Conservation (phyloP, 2,329 filamentous ascomycete species). For the Arthroderma uncinatum region DNA sequence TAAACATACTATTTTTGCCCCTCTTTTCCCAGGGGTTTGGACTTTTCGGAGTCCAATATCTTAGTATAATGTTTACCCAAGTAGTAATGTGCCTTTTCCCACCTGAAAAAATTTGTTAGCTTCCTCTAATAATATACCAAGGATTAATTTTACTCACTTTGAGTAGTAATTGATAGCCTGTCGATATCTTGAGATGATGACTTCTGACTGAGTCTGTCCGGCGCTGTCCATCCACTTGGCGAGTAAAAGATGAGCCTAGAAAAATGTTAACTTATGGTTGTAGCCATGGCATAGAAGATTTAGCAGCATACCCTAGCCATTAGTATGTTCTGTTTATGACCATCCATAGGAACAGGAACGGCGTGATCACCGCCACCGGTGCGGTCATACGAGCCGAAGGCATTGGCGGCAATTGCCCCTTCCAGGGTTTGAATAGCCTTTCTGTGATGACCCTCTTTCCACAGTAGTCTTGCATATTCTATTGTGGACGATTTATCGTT, state of each 20-base stretch:
- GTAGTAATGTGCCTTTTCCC: conserved; percentile 98
- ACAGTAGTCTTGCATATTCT: conserved; percentile 83
- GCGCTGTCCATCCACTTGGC: conserved; percentile 95
- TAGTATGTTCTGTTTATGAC: conserved; percentile 39
- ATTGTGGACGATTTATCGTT: conserved; percentile 82
- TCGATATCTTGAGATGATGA: conserved; percentile 71
- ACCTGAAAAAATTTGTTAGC: conserved; percentile 38
- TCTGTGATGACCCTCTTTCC: conserved; percentile 84
- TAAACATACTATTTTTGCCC: conserved; percentile 50
- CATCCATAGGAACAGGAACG: conserved; percentile 29
- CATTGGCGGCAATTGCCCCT: conserved; percentile 69
- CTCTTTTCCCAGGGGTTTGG: conserved; percentile 64
- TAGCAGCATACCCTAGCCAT: conserved; percentile 31
- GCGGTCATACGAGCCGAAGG: conserved; percentile 49
- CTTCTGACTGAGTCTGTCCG: conserved; percentile 79
- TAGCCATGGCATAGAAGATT: not conserved
- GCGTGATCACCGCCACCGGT: conserved; percentile 23
- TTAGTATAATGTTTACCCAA: conserved; percentile 96
- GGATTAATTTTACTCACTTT: conserved; percentile 17
- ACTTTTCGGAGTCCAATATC: conserved; percentile 77
- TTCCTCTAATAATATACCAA: not conserved
- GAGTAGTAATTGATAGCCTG: conserved; percentile 47
- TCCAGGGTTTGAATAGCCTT: conserved; percentile 90
- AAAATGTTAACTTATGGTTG: conserved; percentile 7
- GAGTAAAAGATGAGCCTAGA: conserved; percentile 67